Conservation (phyloP, 106 monocot genomes). For the Phalaenopsis aphrodite region DNA sequence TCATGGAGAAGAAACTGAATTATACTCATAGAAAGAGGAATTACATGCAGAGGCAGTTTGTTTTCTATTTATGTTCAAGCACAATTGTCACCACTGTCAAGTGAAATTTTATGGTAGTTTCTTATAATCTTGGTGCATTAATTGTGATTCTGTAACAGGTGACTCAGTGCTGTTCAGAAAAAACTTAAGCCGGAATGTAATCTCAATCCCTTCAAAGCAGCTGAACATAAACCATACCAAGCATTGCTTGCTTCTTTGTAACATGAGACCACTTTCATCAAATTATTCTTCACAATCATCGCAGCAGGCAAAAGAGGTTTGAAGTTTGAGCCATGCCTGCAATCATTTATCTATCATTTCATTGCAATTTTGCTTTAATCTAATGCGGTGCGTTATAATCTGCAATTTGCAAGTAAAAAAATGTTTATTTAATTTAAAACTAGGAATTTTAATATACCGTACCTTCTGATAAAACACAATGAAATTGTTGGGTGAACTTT, state of each 20-base stretch:
- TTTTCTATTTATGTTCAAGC: background rate
- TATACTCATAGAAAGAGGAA: background rate
- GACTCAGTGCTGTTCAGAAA: constrained; percentile 9
- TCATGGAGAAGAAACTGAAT: background rate
- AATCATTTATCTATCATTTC: background rate
- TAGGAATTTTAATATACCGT: background rate
- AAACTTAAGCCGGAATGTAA: constrained; percentile 17
- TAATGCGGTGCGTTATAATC: background rate
- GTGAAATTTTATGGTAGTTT: background rate
- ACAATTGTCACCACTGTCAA: background rate
- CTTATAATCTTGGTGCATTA: background rate
- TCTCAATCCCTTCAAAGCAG: constrained; percentile 8
- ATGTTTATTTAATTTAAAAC: background rate
- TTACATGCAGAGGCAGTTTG: background rate
- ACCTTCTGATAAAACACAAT: background rate
- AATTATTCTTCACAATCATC: constrained; percentile 37
- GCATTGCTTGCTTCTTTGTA: constrained; percentile 13
- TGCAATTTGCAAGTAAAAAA: background rate
- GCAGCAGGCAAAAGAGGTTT: constrained; percentile 38
- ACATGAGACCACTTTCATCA: constrained; percentile 30
- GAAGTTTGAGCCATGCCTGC: background rate
- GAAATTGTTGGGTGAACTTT: background rate
- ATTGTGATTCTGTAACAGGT: constrained; percentile 1
- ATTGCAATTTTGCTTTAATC: background rate
- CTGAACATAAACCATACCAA: constrained; percentile 7